phyloP scores from a whole-genome alignment of 768 basidiomycete genomes.

The Russula olivacea region DNA sequence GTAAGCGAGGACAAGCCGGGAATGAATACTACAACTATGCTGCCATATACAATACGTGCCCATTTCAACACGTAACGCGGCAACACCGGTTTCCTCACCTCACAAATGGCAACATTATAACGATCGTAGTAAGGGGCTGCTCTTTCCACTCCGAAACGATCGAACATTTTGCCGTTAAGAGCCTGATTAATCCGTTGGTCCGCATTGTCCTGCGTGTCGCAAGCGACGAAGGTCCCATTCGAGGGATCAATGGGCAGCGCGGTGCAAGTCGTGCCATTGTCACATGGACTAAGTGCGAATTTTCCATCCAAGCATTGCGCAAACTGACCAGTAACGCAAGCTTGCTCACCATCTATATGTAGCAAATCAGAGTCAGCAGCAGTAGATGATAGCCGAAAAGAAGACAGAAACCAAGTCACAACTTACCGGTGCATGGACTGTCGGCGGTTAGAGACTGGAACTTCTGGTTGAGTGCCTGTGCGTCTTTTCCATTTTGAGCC shows the following conservation, averaged over 20 bases:
- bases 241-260: constrained; percentile 43
- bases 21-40: no score
- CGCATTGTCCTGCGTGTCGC: constrained; percentile 32
- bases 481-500: constrained; percentile 34
- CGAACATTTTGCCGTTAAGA: no score
- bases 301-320: constrained; percentile 38
- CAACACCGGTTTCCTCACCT: no score
- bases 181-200: no score
- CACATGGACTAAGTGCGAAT: constrained; percentile 34
- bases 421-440: constrained; percentile 32
- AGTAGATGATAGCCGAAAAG: background rate
- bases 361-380: background rate
- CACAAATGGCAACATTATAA: no score
- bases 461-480: constrained; percentile 35
- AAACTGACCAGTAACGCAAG: constrained; percentile 36
- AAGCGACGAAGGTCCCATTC: constrained; percentile 40
- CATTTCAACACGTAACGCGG: no score
- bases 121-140: no score
- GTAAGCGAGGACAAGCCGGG: no score
- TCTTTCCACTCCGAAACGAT: no score
- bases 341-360: constrained; percentile 31
- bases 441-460: constrained; percentile 31
- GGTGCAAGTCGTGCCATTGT: constrained; percentile 32
- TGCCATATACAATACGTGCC: no score
- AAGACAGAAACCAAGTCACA: background rate